Evolutionary conservation across 305 asterid genomes (phyloP), one percentile per base, ranked within the genome.

Genomic region (Ilex paraguariensis): DNA sequence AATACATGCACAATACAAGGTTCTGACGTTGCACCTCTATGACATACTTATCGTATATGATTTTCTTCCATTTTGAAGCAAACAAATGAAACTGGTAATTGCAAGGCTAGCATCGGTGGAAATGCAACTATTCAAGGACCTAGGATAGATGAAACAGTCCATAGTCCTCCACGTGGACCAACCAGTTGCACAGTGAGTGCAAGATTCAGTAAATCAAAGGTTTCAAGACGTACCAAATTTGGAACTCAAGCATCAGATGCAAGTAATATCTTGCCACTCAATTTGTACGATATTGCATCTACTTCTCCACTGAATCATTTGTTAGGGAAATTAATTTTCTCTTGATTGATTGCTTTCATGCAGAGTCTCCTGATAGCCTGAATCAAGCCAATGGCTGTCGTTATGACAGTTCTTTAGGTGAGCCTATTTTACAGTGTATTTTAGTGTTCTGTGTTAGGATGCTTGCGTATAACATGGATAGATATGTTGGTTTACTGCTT

Each of bases 391-490:
- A 71, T 56, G 71, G 75, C 60, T 82, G 91, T 69, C 81, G 96
- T 46, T 84, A 78, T 70, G 96, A 88, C 76, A 91, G 86, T 73
- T 91, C 98, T 54, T 77, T 91, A 82, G 95, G 98, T 86, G 64
- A 72, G 87, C 40, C 62, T 53, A 66, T 28, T 65, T 31, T 63
- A 21, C 10, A 30, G 59, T 50, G 13, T 12, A 13, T 48, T 36
- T 36, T 5, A 36, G 9, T 2, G 42, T 4, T 36, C 42, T 36
- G 1, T 36, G 42, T 36, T 36, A 8, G 42, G 42, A 36, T 36
- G 6, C 42, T 2, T 21, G 1, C 28, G 28, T 21, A 36, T 36
- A 36, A 36, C 42, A 36, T 36, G 42, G 6, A 36, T 36, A 36
- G 42, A 5, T 36, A 3, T 1, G 42, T 36, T 36, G 42, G 42